Evolutionary conservation across 208 protist species (phyloP), one percentile per base, ranked within the genome.

Genomic region (Leishmania martiniquensis): DNA sequence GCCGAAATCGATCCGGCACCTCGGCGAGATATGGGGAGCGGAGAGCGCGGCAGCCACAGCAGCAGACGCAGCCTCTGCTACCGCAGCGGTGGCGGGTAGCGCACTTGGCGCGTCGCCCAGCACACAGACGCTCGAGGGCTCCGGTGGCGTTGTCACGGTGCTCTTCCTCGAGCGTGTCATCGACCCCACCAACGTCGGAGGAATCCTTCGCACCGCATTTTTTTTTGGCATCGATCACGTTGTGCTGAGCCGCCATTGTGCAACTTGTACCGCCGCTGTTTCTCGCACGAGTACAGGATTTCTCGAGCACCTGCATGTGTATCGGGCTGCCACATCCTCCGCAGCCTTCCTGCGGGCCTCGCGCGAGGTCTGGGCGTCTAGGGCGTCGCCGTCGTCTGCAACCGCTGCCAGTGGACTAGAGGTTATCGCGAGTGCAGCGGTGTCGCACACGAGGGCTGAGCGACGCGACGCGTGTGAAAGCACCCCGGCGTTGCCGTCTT

Each of bases 121-220:
- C 32, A n/a, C n/a, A n/a, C n/a, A n/a, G n/a, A n/a, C n/a, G n/a
- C 17, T 17, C 32, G 59, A 65, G n/a, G 13, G 29, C 34, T 42
- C 22, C 39, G 67, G 12, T 57, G 51, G 44, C 70, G 5, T 32
- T 20, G 60, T 71, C 74, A 74, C 74, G 68, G 76, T 94, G 0
- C 67, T 96, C 37, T 94, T 88, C 69, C 85, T 96, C 22, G 93
- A 96, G 80, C 89, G 86, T 79, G 81, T 96, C 34, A 79, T 95
- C 32, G 93, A 96, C 78, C 93, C 93, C 12, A 84, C 82, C 65
- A 96, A 96, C 81, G 78, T 96, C 20, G 93, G 93, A 22, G 82
- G 77, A 66, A 90, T 96, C 51, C 83, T 93, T 25, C 89, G 93
- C 74, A 91, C 87, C 2, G 87, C 87, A 2, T 96, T 89, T 75